phyloP scores from a whole-genome alignment of 1,284 basidiomycete species.

The Omphalotus olearius region DNA sequence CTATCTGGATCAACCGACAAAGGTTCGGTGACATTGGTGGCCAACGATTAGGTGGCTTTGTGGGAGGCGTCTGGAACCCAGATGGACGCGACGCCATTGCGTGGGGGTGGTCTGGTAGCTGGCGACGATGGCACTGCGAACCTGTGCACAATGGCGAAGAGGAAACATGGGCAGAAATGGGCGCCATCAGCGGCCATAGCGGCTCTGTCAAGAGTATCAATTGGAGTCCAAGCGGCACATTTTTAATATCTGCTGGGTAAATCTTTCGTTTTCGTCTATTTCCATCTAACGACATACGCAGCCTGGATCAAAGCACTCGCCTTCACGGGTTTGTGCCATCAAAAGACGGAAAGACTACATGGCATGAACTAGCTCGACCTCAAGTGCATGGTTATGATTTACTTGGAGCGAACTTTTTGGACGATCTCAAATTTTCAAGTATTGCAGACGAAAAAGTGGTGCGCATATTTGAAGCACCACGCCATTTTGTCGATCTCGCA shows the following conservation, averaged over 20 bases:
- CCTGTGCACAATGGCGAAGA: slow-evolving; percentile 16
- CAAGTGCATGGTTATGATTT: slow-evolving; percentile 96
- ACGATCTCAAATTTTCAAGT: slow-evolving; percentile 75
- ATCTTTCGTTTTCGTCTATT: slow-evolving; percentile 17
- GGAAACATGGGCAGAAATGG: slow-evolving; percentile 68
- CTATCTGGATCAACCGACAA: slow-evolving; percentile 85
- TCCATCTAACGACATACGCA: slow-evolving; percentile 25
- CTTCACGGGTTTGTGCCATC: slow-evolving; percentile 61
- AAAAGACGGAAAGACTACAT: slow-evolving; percentile 32
- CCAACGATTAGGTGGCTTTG: slow-evolving; percentile 84
- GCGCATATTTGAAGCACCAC: slow-evolving; percentile 86
- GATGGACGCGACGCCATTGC: slow-evolving; percentile 65
- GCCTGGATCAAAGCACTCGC: slow-evolving; percentile 85
- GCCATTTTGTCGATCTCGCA: slow-evolving; percentile 65
- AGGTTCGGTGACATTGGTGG: slow-evolving; percentile 92
- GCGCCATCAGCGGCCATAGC: slow-evolving; percentile 80
- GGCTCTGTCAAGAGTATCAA: slow-evolving; percentile 73
- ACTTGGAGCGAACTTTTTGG: slow-evolving; percentile 75
- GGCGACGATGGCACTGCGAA: slow-evolving; percentile 74
- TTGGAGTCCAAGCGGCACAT: slow-evolving; percentile 85
- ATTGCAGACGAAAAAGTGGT: slow-evolving; percentile 92
- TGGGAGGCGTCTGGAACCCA: slow-evolving; percentile 77
- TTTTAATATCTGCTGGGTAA: slow-evolving; percentile 80
- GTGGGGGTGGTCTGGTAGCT: slow-evolving; percentile 91
- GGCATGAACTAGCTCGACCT: slow-evolving; percentile 88